Percentiles rank a stretch among this genome's conserved stretches.
Conservation (phyloP, 805 yeast genomes). For the Candida dajiaensis region DNA sequence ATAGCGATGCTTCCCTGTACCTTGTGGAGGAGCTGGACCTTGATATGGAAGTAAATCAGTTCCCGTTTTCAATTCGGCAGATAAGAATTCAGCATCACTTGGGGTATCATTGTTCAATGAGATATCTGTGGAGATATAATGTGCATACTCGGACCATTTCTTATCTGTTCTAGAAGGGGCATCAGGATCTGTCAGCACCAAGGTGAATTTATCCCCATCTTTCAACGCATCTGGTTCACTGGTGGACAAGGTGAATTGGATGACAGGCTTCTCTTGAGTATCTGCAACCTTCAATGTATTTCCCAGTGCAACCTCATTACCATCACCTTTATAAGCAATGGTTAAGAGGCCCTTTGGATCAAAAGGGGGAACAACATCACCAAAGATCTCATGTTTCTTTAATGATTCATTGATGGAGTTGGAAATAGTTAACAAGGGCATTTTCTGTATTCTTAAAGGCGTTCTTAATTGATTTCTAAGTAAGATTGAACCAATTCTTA, state of each 20-base stretch:
- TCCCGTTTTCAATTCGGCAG: constrained; percentile 35
- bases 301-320: constrained; percentile 69
- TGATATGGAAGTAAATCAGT: constrained; percentile 47
- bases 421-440: constrained; percentile 24
- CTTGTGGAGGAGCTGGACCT: constrained; percentile 90
- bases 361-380: constrained; percentile 33
- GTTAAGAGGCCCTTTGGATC: constrained; percentile 39
- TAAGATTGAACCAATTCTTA: not conserved
- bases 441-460: constrained; percentile 5
- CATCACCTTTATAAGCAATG: constrained; percentile 51
- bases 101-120: constrained; percentile 33
- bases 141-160: constrained; percentile 86
- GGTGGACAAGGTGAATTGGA: constrained; percentile 54
- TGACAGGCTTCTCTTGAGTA: constrained; percentile 60
- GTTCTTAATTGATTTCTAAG: not conserved
- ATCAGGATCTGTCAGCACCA: constrained; percentile 88
- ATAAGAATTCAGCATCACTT: constrained; percentile 25
- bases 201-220: constrained; percentile 51
- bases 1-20: constrained; percentile 84
- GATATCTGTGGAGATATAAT: constrained; percentile 59
- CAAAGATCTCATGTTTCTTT: constrained; percentile 34
- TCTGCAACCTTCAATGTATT: constrained; percentile 59
- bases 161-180: constrained; percentile 82
- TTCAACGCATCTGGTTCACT: constrained; percentile 18
- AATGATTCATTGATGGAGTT: constrained; percentile 31